A percentile compares a stretch with the other conserved stretches of the same genome.
Evolutionary conservation across 1,284 basidiomycete species (phyloP).

Genomic region (Leccinum ponderosum): DNA sequence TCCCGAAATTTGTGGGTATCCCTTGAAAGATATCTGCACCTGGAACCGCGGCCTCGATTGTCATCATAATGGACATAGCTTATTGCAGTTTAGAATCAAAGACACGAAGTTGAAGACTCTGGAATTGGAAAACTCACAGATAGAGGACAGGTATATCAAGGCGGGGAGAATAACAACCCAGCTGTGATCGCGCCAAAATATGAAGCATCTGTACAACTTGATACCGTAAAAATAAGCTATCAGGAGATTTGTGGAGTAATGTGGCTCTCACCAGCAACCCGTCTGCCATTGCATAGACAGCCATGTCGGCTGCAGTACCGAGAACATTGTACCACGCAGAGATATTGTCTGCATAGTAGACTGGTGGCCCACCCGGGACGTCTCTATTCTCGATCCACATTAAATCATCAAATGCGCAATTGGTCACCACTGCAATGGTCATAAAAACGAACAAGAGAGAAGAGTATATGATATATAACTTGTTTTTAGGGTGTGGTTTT

Average conservation of each 20-base stretch:
- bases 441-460: constrained; percentile 1
- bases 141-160: background rate
- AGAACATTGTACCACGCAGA: constrained; percentile 6
- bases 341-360: background rate
- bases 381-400: constrained; percentile 6
- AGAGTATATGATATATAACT: constrained; percentile 5
- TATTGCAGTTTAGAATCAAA: background rate
- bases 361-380: constrained; percentile 2
- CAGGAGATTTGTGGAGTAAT: background rate
- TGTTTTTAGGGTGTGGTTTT: background rate
- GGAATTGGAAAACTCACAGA: background rate
- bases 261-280: constrained; percentile 2
- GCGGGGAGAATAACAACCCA: constrained; percentile 2
- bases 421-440: constrained; percentile 4
- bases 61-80: constrained; percentile 1
- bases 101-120: background rate
- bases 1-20: background rate
- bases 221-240: background rate
- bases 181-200: background rate
- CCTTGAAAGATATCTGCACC: constrained; percentile 6
- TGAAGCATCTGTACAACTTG: constrained; percentile 7
- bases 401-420: constrained; percentile 3
- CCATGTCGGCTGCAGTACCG: constrained; percentile 2
- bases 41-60: background rate
- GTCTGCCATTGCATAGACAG: constrained; percentile 5